Evolutionary conservation across 2,329 filamentous ascomycete species (phyloP).

Genomic region (Ploettnerulaceae sp.): DNA sequence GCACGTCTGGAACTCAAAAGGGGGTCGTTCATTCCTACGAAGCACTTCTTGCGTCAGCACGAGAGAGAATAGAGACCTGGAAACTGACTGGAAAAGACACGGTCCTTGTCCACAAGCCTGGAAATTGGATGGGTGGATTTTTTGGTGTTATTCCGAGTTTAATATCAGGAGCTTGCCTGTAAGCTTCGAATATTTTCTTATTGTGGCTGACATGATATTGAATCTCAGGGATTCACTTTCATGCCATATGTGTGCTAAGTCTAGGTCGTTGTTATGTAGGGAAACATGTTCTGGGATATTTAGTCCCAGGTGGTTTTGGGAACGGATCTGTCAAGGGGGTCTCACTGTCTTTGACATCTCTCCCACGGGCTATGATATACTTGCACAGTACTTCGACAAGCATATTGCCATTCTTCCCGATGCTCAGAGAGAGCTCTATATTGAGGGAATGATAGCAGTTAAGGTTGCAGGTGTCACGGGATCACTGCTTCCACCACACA

Average conservation of each 20-base stretch:
- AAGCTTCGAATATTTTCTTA: too few relatives aligned
- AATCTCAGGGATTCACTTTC: too few relatives aligned
- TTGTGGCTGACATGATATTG: too few relatives aligned
- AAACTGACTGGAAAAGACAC: slow-evolving; percentile 21
- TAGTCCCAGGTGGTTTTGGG: slow-evolving; percentile 23
- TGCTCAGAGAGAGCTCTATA: slow-evolving; percentile 17
- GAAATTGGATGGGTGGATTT: slow-evolving; percentile 23
- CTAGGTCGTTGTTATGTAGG: slow-evolving; percentile 1
- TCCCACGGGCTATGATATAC: slow-evolving; percentile 20
- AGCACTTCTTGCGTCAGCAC: slow-evolving; percentile 23
- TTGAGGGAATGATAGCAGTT: slow-evolving; percentile 16
- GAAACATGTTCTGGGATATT: slow-evolving; percentile 20
- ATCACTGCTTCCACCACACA: slow-evolving; percentile 18
- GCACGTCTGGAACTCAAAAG: slow-evolving; percentile 22
- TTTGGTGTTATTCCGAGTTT: slow-evolving; percentile 23
- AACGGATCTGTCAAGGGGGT: slow-evolving; percentile 20
- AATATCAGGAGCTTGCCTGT: slow-evolving; percentile 23
- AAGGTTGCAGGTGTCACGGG: slow-evolving; percentile 18
- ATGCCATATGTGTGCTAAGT: slow-evolving; percentile 1
- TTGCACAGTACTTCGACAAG: slow-evolving; percentile 23
- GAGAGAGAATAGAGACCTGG: slow-evolving; percentile 22
- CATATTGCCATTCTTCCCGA: slow-evolving; percentile 20
- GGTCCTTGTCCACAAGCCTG: slow-evolving; percentile 20
- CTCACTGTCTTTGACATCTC: slow-evolving; percentile 21
- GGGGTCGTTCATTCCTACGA: slow-evolving; percentile 20